Base-by-base conservation (phyloP, 768 basidiomycete species). In the Boletus bicolor region DNA sequence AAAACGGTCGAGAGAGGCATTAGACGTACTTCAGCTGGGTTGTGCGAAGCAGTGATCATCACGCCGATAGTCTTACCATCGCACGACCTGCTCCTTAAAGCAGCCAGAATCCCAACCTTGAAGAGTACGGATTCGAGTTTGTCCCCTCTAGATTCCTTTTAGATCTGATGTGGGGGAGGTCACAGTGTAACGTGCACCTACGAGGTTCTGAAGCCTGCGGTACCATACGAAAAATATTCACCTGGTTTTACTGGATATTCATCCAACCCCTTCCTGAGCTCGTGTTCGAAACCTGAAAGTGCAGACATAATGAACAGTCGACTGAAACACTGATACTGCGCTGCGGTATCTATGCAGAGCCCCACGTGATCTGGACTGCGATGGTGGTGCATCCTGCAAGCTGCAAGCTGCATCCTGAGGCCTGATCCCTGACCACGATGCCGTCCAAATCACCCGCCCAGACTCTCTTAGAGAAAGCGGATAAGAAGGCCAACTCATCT, bases 21-120 rank as follows among this genome's bases (percentile, higher is more conserved):
- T 43, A 49, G n/a, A 67, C 82, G 61, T 65, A 94, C 95, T 68
- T 84, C 81, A 69, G 95, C 95, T n/a, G 97, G 96, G 70, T 99
- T 99, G 73, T 99, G 97, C n/a, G 93, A 96, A 3, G 97, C 97
- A 37, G 97, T 99, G 68, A 99, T 87, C 97, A 99, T 98, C 21
- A 98, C 91, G 15, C 97, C 97, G 64, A 99, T 89, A 26, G 86
- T 87, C 68, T 86, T 89, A 28, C 97, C 93, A 67, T 88, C 87
- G n/a, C 94, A 79, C 59, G 84, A 86, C 77, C 89, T 97, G 75
- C 94, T 98, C 55, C 97, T 77, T 48, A 99, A 78, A 7, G 82
- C 91, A 44, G 97, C 97, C 17, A 99, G 76, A 39, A 98, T 74
- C 11, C 93, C 97, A 14, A 96, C 88, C 62, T 94, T 83, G 76